A percentile compares a stretch with the other conserved stretches of the same genome.
Evolutionary conservation across 768 basidiomycete genomes (phyloP).

Genomic region (Psilocybe cyanescens): DNA sequence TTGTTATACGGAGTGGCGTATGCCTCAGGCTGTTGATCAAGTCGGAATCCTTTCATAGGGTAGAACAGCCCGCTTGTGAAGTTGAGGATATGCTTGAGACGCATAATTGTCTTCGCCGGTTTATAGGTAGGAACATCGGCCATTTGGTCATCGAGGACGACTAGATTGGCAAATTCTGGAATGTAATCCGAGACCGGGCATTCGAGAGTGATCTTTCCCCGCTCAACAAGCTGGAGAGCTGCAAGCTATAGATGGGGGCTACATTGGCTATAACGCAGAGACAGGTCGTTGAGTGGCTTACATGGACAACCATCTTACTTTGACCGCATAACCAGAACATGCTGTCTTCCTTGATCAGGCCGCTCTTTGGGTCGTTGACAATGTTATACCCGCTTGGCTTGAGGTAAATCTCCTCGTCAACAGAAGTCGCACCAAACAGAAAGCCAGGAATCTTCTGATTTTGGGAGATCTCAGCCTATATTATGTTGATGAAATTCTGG

Average conservation of each 20-base stretch:
- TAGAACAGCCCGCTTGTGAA: conserved; percentile 35
- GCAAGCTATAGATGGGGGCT: conserved; percentile 22
- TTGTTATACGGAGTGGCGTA: conserved; percentile 4
- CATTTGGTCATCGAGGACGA: conserved; percentile 20
- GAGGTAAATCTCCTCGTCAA: conserved; percentile 30
- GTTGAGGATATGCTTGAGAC: conserved; percentile 31
- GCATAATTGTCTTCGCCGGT: conserved; percentile 26
- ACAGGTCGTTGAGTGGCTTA: conserved; percentile 11
- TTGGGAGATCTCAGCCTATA: conserved; percentile 10
- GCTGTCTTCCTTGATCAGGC: conserved; percentile 27
- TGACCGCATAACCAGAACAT: conserved; percentile 41
- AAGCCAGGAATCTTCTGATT: conserved; percentile 20
- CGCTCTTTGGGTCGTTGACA: conserved; percentile 28
- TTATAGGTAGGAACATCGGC: conserved; percentile 13
- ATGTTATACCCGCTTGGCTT: conserved; percentile 26
- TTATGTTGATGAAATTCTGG: too few relatives aligned
- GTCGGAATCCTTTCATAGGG: not conserved
- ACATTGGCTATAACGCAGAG: not conserved
- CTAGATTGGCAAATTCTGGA: conserved; percentile 25
- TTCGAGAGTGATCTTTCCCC: conserved; percentile 24
- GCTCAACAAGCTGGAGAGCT: conserved; percentile 28
- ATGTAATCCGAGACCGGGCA: conserved; percentile 23
- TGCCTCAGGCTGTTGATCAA: conserved; percentile 3
- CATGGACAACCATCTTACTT: conserved; percentile 35
- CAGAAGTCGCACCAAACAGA: conserved; percentile 22